Evolutionary conservation across 2,329 filamentous ascomycete genomes (phyloP).

Genomic region (Fusarium pseudograminearum): DNA sequence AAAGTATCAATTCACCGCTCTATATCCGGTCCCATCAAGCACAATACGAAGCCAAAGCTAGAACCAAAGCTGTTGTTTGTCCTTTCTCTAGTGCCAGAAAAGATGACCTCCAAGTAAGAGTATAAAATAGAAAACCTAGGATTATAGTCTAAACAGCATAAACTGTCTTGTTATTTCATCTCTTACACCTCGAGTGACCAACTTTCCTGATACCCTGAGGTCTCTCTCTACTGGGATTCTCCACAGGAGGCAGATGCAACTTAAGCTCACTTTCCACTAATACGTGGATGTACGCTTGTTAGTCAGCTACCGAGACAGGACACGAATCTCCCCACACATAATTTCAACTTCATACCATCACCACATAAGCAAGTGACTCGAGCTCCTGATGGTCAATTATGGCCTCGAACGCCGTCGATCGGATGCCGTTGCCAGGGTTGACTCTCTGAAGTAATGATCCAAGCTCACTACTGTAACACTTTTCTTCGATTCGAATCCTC

Average conservation of each 20-base stretch:
- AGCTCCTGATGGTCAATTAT: background rate
- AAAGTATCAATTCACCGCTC: slow-evolving; percentile 19
- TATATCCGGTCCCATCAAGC: slow-evolving; percentile 20
- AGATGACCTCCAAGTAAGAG: too few species aligned
- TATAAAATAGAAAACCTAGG: too few species aligned
- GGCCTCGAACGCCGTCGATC: background rate
- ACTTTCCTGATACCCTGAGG: too few species aligned
- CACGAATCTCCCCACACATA: slow-evolving; percentile 22
- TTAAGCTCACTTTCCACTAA: slow-evolving; percentile 19
- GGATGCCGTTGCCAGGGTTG: too few species aligned
- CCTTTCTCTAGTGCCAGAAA: background rate
- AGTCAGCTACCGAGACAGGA: slow-evolving; percentile 33
- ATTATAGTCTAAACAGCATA: too few species aligned
- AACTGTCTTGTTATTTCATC: too few species aligned
- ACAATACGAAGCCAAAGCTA: slow-evolving; percentile 1
- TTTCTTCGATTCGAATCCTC: background rate
- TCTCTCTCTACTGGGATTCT: slow-evolving; percentile 26
- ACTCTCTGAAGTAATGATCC: too few species aligned
- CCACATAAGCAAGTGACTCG: background rate
- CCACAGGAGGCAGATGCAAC: slow-evolving; percentile 34
- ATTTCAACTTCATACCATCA: slow-evolving; percentile 38
- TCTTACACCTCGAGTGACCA: too few species aligned
- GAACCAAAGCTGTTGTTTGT: slow-evolving; percentile 1
- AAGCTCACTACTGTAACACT: too few species aligned
- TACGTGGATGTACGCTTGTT: slow-evolving; percentile 24